phyloP scores from a whole-genome alignment of 306 rosid genomes.

The Prosopis cineraria region DNA sequence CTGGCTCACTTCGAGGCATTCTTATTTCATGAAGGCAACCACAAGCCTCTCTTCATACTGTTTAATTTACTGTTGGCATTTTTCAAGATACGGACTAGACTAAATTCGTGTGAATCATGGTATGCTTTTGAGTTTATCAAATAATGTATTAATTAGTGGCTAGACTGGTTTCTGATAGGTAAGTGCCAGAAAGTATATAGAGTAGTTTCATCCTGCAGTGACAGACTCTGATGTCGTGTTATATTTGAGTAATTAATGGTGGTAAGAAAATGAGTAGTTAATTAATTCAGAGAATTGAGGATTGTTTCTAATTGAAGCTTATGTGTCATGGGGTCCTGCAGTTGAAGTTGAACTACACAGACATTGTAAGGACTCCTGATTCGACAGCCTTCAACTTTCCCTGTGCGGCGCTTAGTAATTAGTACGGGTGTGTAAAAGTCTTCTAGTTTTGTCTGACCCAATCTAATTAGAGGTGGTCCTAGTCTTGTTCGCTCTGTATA shows the following conservation, averaged over 20 bases:
- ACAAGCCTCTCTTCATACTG: not conserved
- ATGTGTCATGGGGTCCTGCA: not conserved
- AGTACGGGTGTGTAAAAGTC: too few relatives aligned
- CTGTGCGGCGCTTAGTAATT: not conserved
- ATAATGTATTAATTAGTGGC: not conserved
- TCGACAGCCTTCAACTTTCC: not conserved
- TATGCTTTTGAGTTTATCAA: conserved; percentile 13
- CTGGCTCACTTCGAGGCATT: conserved; percentile 62
- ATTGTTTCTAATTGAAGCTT: not conserved
- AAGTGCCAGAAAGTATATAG: not conserved
- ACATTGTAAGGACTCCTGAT: not conserved
- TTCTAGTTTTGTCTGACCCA: too few relatives aligned
- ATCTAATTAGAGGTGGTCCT: too few relatives aligned
- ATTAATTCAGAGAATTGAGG: not conserved
- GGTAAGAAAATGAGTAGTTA: too few relatives aligned
- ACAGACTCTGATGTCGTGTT: not conserved
- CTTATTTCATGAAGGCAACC: conserved; percentile 50
- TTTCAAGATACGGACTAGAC: conserved; percentile 1
- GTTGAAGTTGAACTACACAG: not conserved
- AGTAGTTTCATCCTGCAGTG: conserved; percentile 20
- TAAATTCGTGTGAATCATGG: conserved; percentile 12
- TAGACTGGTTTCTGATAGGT: too few relatives aligned
- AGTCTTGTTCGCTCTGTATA: too few relatives aligned
- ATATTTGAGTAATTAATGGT: not conserved
- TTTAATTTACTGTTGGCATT: not conserved